Conservation (phyloP, 2,329 filamentous ascomycete species). For the Trichoderma sp. region DNA sequence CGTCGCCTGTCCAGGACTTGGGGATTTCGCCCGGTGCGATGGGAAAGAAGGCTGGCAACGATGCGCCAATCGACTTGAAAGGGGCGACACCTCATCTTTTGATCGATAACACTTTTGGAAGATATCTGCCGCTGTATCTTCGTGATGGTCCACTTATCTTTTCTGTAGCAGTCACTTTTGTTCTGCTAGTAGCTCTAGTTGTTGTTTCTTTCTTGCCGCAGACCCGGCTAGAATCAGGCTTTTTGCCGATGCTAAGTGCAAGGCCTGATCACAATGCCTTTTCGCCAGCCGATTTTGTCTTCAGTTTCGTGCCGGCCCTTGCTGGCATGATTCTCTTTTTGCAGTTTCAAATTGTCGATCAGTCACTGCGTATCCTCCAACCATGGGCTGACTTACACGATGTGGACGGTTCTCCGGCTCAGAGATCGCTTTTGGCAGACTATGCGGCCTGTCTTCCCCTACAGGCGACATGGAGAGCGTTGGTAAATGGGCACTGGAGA, state of each 20-base stretch:
- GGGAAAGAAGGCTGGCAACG: slow-evolving; percentile 31
- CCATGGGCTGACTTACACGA: slow-evolving; percentile 65
- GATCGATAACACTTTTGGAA: slow-evolving; percentile 40
- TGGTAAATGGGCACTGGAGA: slow-evolving; percentile 61
- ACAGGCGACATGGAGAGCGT: slow-evolving; percentile 55
- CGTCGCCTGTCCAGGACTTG: slow-evolving; percentile 32
- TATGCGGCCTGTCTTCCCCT: slow-evolving; percentile 67
- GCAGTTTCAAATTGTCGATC: slow-evolving; percentile 64
- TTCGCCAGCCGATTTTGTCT: slow-evolving; percentile 84
- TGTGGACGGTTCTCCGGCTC: slow-evolving; percentile 58
- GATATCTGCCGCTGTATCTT: slow-evolving; percentile 76
- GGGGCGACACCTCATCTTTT: slow-evolving; percentile 24
- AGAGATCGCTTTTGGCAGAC: slow-evolving; percentile 64
- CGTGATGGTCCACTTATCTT: slow-evolving; percentile 62
- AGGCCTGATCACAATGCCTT: slow-evolving; percentile 63
- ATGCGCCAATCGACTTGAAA: slow-evolving; percentile 33
- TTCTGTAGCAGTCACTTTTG: slow-evolving; percentile 58
- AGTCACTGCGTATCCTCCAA: slow-evolving; percentile 61
- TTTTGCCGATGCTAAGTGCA: slow-evolving; percentile 64
- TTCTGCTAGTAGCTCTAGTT: slow-evolving; percentile 68
- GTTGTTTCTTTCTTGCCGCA: slow-evolving; percentile 74
- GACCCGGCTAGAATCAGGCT: slow-evolving; percentile 65
- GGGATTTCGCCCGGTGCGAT: slow-evolving; percentile 27
- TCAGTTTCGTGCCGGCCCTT: slow-evolving; percentile 69
- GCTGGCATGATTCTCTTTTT: slow-evolving; percentile 67